Conservation (phyloP, 164 flowering plant species). For the Piper betle region DNA sequence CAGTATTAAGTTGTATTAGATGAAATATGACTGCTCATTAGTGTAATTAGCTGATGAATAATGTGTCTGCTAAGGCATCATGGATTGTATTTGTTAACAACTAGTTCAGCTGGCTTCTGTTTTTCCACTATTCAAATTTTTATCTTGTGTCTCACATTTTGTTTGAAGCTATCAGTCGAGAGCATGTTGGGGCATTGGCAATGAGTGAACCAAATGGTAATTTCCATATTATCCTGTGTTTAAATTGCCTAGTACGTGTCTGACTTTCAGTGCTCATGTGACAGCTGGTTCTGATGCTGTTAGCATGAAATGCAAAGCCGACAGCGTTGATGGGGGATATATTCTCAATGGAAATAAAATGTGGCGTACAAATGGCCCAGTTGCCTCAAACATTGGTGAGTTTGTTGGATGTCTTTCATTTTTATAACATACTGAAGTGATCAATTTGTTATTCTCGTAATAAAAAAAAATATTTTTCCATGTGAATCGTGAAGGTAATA, state of each 20-base stretch:
- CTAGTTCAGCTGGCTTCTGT: not conserved
- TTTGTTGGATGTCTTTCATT: not conserved
- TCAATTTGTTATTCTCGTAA: not conserved
- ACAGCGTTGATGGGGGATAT: conserved; percentile 83
- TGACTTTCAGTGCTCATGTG: conserved; percentile 7
- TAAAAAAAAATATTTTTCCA: no score
- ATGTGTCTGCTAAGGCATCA: no score
- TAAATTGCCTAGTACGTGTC: not conserved
- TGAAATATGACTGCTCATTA: no score
- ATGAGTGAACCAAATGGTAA: conserved; percentile 99
- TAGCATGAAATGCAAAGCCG: conserved; percentile 99
- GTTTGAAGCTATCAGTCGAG: conserved; percentile 88
- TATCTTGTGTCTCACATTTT: not conserved
- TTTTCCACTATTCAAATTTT: not conserved
- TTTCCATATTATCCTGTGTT: not conserved
- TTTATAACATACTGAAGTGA: not conserved
- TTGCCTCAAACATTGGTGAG: conserved; percentile 85
- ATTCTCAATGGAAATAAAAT: conserved; percentile 92
- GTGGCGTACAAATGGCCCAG: conserved; percentile 99
- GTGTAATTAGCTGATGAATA: no score
- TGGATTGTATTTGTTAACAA: not conserved
- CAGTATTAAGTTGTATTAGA: no score
- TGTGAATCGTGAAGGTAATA: no score
- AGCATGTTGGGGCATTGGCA: conserved; percentile 97
- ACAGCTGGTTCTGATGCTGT: conserved; percentile 99